Evolutionary conservation across 2,329 filamentous ascomycete species (phyloP).

Genomic region (Aspergillus fructus): DNA sequence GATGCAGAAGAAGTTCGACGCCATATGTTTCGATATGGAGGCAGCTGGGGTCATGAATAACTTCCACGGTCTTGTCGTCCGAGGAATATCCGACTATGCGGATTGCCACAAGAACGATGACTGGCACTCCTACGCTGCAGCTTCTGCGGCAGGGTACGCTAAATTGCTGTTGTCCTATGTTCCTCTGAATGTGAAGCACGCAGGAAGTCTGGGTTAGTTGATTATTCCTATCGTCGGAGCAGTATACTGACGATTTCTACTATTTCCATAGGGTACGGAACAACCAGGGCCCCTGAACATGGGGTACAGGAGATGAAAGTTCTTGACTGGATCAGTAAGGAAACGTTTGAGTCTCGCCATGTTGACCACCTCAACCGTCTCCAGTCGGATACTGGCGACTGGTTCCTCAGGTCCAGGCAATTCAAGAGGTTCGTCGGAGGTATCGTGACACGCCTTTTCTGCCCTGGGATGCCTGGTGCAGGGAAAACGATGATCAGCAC

Average conservation of each 20-base stretch:
- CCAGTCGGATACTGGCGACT: background rate
- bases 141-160: background rate
- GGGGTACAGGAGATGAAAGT: background rate
- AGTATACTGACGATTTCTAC: too few relatives aligned
- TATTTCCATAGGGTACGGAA: too few relatives aligned
- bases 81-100: background rate
- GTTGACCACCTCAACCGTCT: background rate
- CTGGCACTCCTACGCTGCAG: background rate
- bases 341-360: background rate
- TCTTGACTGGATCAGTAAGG: background rate
- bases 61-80: background rate
- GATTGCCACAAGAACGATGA: background rate
- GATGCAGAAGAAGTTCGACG: background rate
- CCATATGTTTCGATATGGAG: background rate
- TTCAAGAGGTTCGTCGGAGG: background rate
- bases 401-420: background rate
- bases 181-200: background rate
- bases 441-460: background rate
- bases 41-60: background rate
- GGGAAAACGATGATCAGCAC: background rate
- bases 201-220: background rate
- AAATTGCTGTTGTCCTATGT: background rate
- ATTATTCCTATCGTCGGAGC: too few relatives aligned
- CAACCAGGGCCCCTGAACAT: too few relatives aligned
- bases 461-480: background rate